These are phyloP conservation scores for Aspergillus tanneri DNA, from an alignment of 2,329 filamentous ascomycete genomes.

Conservation along the genomic window DNA sequence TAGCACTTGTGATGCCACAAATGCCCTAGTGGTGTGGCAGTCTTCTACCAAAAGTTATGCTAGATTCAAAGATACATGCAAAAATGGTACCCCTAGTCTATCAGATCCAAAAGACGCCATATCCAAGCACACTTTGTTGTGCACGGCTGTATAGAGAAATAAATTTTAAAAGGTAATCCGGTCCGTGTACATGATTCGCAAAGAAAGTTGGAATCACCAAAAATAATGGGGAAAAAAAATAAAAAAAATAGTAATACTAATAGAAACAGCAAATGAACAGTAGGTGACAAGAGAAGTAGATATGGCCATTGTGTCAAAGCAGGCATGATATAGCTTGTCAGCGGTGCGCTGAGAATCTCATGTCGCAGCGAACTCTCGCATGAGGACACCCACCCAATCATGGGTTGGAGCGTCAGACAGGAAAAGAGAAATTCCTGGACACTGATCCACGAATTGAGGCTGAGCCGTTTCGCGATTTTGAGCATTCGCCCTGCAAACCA, in stretches of 20 bases:
- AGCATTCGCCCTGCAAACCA: conserved; percentile 44
- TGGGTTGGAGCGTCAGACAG: conserved; percentile 35
- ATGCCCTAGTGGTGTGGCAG: too few relatives aligned
- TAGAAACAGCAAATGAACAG: too few relatives aligned
- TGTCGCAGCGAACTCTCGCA: conserved; percentile 37
- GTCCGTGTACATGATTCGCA: too few relatives aligned
- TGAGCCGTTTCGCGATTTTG: conserved; percentile 40
- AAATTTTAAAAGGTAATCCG: neutral
- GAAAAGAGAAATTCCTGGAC: conserved; percentile 39
- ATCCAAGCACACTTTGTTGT: neutral
- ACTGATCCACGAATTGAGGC: conserved; percentile 33
- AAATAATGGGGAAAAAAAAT: too few relatives aligned
- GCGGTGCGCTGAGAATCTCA: conserved; percentile 39
- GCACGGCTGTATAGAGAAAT: neutral
- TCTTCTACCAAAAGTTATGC: neutral
- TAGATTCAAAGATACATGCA: neutral
- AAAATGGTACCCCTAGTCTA: neutral
- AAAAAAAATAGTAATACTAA: too few relatives aligned
- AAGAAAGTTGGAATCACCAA: too few relatives aligned
- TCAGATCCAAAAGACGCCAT: neutral
- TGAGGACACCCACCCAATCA: conserved; percentile 19
- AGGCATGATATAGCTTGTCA: conserved; percentile 37
- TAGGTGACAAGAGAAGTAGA: too few relatives aligned
- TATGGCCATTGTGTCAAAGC: conserved; percentile 18
- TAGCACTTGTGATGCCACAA: too few relatives aligned